These are phyloP conservation scores for Pyrus pyrifolia DNA, from an alignment of 306 rosid genomes.

Conservation along the genomic window DNA sequence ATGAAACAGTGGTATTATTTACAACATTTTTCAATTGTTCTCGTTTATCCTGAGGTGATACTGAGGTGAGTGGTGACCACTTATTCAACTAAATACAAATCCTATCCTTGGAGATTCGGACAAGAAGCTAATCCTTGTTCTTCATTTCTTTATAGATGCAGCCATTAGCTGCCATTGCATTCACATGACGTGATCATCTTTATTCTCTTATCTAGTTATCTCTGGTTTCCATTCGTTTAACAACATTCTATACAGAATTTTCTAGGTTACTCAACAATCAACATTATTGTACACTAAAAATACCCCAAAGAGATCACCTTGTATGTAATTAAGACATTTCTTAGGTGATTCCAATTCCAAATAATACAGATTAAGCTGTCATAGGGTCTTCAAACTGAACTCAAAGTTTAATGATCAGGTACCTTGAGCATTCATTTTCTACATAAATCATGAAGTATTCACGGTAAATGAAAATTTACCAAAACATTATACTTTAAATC, in stretches of 20 bases:
- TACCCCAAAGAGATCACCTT: neutral
- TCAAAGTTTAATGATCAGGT: neutral
- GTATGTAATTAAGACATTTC: neutral
- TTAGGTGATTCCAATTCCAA: neutral
- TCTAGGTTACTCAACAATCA: neutral
- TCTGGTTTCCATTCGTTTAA: neutral
- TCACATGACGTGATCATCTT: neutral
- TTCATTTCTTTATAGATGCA: neutral
- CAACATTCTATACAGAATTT: neutral
- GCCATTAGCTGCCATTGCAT: slow-evolving; percentile 15
- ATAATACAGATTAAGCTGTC: neutral
- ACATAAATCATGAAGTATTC: neutral
- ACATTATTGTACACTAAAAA: neutral
- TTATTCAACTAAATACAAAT: neutral
- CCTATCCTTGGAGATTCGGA: neutral
- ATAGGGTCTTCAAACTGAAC: neutral
- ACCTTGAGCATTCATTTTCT: neutral
- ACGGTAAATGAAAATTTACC: neutral
- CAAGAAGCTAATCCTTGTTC: neutral
- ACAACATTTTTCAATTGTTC: neutral
- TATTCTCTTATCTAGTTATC: neutral
- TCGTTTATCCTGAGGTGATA: neutral
- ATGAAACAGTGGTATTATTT: neutral
- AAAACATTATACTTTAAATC: neutral
- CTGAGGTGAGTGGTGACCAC: neutral